These are phyloP conservation scores for Arxiozyma bovina DNA, from an alignment of 1,139 yeast genomes.

Conservation along the genomic window DNA sequence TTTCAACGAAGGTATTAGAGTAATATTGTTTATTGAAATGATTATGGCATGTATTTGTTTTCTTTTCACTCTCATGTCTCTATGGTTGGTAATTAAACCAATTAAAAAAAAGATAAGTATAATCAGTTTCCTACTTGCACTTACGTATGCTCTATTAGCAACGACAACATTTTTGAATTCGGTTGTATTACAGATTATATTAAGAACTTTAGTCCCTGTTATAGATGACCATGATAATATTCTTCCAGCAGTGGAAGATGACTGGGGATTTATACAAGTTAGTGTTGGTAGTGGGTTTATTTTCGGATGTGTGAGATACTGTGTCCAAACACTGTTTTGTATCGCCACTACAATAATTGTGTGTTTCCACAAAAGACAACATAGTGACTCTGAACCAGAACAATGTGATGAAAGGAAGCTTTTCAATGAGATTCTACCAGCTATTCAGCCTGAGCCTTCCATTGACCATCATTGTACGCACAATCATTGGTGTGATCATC, in stretches of 20 bases:
- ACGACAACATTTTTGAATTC: constrained; percentile 8
- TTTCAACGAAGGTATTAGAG: background rate
- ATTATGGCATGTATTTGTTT: background rate
- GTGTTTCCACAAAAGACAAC: constrained; percentile 9
- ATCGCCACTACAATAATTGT: constrained; percentile 11
- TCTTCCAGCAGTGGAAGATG: background rate
- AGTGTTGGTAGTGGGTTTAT: constrained; percentile 19
- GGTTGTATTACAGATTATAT: constrained; percentile 9
- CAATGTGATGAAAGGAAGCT: background rate
- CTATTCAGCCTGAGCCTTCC: background rate
- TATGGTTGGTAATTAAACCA: background rate
- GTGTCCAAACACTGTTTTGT: constrained; percentile 11
- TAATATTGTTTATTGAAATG: background rate
- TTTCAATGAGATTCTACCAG: background rate
- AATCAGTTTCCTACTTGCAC: constrained; percentile 6
- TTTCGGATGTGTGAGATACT: constrained; percentile 15
- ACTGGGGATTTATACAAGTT: constrained; percentile 18
- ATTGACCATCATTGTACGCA: background rate
- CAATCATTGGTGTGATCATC: constrained; percentile 1
- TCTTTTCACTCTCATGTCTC: background rate
- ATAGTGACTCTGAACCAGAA: background rate
- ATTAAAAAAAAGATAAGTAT: background rate
- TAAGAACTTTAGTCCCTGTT: constrained; percentile 16
- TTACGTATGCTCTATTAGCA: constrained; percentile 7
- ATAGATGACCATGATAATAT: background rate